These are phyloP conservation scores for Chrysosporium keratinophilum DNA, from an alignment of 2,329 filamentous ascomycete species.

Conservation along the genomic window DNA sequence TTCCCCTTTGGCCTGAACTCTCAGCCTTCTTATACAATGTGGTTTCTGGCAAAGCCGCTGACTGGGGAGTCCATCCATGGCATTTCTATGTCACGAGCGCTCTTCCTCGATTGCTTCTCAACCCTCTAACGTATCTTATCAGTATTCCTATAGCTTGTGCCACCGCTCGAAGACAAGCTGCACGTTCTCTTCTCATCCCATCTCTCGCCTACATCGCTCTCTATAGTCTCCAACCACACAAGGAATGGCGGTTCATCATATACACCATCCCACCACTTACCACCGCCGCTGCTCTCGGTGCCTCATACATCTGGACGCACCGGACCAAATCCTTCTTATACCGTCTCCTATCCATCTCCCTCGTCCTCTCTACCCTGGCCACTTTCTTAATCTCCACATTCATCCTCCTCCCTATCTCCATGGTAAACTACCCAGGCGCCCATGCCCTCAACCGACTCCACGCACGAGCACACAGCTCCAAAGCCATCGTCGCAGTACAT, in stretches of 20 bases:
- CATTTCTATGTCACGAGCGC: conserved; percentile 76
- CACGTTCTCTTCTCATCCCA: conserved; percentile 52
- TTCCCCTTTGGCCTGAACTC: conserved; percentile 78
- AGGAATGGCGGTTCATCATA: conserved; percentile 91
- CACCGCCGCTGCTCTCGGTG: conserved; percentile 61
- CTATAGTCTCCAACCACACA: conserved; percentile 86
- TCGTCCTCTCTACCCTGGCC: conserved; percentile 51
- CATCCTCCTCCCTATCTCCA: conserved; percentile 70
- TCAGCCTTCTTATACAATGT: conserved; percentile 87
- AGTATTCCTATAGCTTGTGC: conserved; percentile 46
- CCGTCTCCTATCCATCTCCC: conserved; percentile 42
- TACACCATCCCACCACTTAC: conserved; percentile 77
- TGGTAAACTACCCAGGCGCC: conserved; percentile 88
- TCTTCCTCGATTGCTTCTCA: conserved; percentile 71
- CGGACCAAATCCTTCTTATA: conserved; percentile 52
- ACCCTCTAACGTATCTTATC: conserved; percentile 54
- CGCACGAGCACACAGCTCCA: conserved; percentile 21
- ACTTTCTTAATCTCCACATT: conserved; percentile 52
- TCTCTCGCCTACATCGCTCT: conserved; percentile 61
- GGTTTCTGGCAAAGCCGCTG: conserved; percentile 65
- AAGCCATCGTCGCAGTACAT: conserved; percentile 36
- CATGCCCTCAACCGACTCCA: conserved; percentile 53
- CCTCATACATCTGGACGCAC: conserved; percentile 58
- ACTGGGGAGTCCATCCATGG: conserved; percentile 81
- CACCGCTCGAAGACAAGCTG: conserved; percentile 42